Base-by-base conservation (phyloP, 805 yeast species). In the Saccharomyces eubayanus region DNA sequence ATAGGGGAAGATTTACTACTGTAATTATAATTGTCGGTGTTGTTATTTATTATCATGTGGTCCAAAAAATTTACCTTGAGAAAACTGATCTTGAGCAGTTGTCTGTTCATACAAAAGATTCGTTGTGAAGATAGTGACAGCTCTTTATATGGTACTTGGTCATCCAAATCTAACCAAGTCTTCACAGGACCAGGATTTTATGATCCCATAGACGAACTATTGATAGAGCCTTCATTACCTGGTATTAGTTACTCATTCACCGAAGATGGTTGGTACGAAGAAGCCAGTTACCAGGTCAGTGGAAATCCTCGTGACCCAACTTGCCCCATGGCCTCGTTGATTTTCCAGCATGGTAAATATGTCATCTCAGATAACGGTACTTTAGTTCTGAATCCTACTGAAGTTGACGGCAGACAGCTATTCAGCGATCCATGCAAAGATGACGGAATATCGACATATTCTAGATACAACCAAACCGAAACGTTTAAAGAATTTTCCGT, bases 121-220 rank as follows among this genome's bases (percentile, higher is more conserved):
- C 21, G 16, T 16, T 36, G 43, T 36, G 43, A 36, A 16, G 24
- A 36, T 21, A 51, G 47, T 27, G n/a, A 41, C 12, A 31, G 30
- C 11, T 51, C 59, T 46, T 69, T 89, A 48, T 87, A 76, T 46
- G 99, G 99, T 6, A 94, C 99, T 0, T 94, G 99, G 99, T 72
- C 91, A 0, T 85, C 97, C 16, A 94, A 94, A 70, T 84, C 97
- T 11, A 88, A 87, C 69, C 83, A 95, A 11, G 99, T 94, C 6
- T 85, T 92, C 74, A 94, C 99, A 0, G 99, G 99, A 0, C 96
- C 98, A 6, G 87, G 91, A 1, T 94, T 94, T 67, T 94, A 82
- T 68, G 98, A 94, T 69, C 99, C 99, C 2, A 87, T 90, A 29
- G 97, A 92, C 67, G 99, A 94, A 70, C 79, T 92, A 16, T 74